Evolutionary conservation across 805 yeast genomes (phyloP).

Genomic region (Metschnikowia vanudenii): DNA sequence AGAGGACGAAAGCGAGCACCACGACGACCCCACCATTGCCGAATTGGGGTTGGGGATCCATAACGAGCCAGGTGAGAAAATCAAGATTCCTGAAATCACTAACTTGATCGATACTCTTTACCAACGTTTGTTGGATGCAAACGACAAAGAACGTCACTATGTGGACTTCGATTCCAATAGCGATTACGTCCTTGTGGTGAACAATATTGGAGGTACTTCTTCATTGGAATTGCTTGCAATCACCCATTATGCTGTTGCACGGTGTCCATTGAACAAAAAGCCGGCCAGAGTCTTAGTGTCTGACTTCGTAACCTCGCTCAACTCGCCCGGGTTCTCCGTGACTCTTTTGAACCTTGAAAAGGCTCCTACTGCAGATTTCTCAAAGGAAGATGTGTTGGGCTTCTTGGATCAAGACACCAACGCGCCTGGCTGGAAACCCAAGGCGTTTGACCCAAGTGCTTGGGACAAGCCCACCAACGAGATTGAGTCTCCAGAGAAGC

Average conservation of each 20-base stretch:
- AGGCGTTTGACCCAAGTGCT: conserved; percentile 28
- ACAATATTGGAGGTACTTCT: conserved; percentile 90
- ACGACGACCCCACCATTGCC: conserved; percentile 57
- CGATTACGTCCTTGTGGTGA: conserved; percentile 67
- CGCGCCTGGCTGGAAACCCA: conserved; percentile 80
- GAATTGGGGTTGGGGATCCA: conserved; percentile 97
- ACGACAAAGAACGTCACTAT: conserved; percentile 77
- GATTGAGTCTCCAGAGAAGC: conserved; percentile 27
- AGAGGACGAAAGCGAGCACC: conserved; percentile 41
- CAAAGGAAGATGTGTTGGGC: conserved; percentile 36
- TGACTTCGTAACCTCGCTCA: conserved; percentile 82
- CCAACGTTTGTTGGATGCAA: conserved; percentile 55
- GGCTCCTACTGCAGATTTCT: conserved; percentile 17
- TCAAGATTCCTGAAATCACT: conserved; percentile 71
- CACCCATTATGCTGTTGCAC: conserved; percentile 54
- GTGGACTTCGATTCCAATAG: conserved; percentile 66
- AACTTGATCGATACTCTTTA: conserved; percentile 57
- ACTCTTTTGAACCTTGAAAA: conserved; percentile 71
- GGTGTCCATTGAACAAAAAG: conserved; percentile 50
- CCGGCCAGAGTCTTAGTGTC: conserved; percentile 76
- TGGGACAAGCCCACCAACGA: conserved; percentile 30
- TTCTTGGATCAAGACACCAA: conserved; percentile 69
- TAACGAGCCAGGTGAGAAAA: conserved; percentile 84
- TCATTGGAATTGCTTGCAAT: conserved; percentile 74
- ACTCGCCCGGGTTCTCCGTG: conserved; percentile 88